Evolutionary conservation across 169 alveolate species (phyloP).

Genomic region (Cryptosporidium xiaoi): DNA sequence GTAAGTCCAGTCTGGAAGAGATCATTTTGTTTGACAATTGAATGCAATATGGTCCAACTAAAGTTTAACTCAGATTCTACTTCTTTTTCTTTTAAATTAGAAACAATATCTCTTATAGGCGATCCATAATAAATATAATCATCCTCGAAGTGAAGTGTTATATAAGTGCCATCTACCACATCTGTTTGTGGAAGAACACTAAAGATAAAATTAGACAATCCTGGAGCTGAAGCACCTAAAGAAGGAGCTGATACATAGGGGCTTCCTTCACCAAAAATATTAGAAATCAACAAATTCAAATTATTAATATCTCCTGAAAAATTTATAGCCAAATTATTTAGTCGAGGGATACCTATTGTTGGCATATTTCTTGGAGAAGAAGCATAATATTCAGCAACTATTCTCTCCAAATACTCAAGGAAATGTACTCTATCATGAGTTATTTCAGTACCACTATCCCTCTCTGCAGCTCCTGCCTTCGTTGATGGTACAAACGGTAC

Average conservation of each 20-base stretch:
- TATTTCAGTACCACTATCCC: neutral
- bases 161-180: neutral
- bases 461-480: neutral
- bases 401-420: constrained; percentile 51
- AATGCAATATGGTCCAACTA: neutral
- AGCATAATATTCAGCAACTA: constrained; percentile 44
- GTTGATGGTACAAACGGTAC: neutral
- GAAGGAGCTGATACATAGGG: constrained; percentile 60
- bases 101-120: neutral
- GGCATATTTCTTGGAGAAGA: constrained; percentile 57
- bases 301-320: neutral
- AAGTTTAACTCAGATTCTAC: neutral
- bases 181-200: neutral
- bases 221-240: constrained; percentile 47
- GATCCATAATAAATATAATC: constrained; percentile 18
- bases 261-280: constrained; percentile 32
- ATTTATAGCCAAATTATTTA: constrained; percentile 33
- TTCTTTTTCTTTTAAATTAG: neutral
- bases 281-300: constrained; percentile 7
- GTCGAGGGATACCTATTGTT: constrained; percentile 60
- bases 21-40: too few relatives aligned
- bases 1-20: too few relatives aligned
- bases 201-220: constrained; percentile 4
- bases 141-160: constrained; percentile 9
- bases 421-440: constrained; percentile 14